These are phyloP conservation scores for Pseudogymnoascus sp. DNA, from an alignment of 2,329 filamentous ascomycete genomes.

Conservation along the genomic window DNA sequence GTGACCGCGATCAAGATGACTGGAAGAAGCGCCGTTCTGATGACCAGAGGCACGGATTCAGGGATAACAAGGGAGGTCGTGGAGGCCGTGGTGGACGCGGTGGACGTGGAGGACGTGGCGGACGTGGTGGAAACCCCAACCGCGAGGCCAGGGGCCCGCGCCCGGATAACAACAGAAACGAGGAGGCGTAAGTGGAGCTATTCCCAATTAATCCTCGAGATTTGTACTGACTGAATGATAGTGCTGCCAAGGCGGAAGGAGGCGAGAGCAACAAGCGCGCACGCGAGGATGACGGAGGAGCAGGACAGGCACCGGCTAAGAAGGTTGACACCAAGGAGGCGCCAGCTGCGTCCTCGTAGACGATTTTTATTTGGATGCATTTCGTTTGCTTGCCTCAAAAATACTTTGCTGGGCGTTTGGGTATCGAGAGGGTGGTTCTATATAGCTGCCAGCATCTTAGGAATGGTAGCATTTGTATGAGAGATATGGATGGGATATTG, in stretches of 20 bases:
- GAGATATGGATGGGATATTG: constrained; percentile 13
- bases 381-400: constrained; percentile 10
- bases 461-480: constrained; percentile 11
- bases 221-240: neutral
- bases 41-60: constrained; percentile 56
- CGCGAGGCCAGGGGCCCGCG: constrained; percentile 33
- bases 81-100: constrained; percentile 36
- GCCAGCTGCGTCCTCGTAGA: constrained; percentile 24
- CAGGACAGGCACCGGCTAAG: constrained; percentile 49
- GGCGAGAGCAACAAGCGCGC: constrained; percentile 29
- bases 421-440: constrained; percentile 5
- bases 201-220: too few species aligned
- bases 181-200: constrained; percentile 29
- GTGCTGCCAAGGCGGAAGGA: constrained; percentile 11
- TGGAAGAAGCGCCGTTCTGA: constrained; percentile 60
- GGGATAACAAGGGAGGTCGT: constrained; percentile 36
- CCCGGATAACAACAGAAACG: constrained; percentile 31
- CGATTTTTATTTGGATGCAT: constrained; percentile 5
- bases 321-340: constrained; percentile 47
- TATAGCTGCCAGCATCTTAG: constrained; percentile 5
- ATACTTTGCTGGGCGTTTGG: constrained; percentile 8
- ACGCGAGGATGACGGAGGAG: constrained; percentile 39
- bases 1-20: constrained; percentile 46
- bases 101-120: constrained; percentile 41
- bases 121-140: constrained; percentile 34